phyloP scores from a whole-genome alignment of 225 moss, liverwort and hornwort genomes.

The Marchantia polymorpha region DNA sequence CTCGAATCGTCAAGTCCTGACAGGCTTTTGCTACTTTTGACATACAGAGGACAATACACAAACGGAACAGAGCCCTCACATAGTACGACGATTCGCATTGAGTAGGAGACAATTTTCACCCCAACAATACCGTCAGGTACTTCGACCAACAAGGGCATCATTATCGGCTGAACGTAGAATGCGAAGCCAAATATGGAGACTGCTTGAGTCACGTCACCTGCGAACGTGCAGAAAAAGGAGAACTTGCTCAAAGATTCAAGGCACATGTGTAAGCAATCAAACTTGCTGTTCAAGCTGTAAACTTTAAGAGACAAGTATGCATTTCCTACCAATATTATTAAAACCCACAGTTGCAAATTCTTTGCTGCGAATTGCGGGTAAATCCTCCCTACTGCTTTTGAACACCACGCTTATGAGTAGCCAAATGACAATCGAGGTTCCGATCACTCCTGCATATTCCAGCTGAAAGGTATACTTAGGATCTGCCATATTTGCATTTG shows the following conservation, averaged over 20 bases:
- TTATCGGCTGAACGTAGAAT: constrained; percentile 80
- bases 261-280: neutral
- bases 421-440: constrained; percentile 70
- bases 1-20: neutral
- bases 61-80: constrained; percentile 34
- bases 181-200: constrained; percentile 85
- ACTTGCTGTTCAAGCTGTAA: neutral
- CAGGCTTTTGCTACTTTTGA: neutral
- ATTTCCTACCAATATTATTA: constrained; percentile 56
- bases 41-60: neutral
- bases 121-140: constrained; percentile 61
- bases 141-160: constrained; percentile 78
- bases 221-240: neutral
- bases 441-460: constrained; percentile 68
- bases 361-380: constrained; percentile 54
- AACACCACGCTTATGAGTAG: constrained; percentile 53
- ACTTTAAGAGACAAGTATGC: neutral
- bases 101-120: constrained; percentile 73
- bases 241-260: neutral
- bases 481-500: neutral
- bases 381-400: constrained; percentile 41
- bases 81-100: constrained; percentile 62
- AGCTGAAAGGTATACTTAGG: constrained; percentile 40
- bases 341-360: constrained; percentile 58
- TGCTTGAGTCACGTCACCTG: constrained; percentile 76